These are phyloP conservation scores for Verticillium longisporum DNA, from an alignment of 2,329 filamentous ascomycete genomes.

Conservation along the genomic window DNA sequence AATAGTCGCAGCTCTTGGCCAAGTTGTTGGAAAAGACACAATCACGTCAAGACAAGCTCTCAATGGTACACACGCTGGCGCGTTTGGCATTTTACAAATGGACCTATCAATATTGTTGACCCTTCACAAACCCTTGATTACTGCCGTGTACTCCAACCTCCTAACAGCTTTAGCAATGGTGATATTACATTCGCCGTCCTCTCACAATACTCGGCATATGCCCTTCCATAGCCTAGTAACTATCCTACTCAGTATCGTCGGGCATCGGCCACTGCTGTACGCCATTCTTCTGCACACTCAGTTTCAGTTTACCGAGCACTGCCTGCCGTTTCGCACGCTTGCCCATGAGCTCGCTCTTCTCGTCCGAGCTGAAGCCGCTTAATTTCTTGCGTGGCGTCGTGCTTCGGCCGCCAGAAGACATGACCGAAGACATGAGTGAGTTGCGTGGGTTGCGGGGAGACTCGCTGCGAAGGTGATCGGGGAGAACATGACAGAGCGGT, in stretches of 20 bases:
- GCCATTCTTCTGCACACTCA: slow-evolving; percentile 40
- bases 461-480: slow-evolving; percentile 30
- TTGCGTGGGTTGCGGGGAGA: slow-evolving; percentile 33
- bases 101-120: too few species aligned
- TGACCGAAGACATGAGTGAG: slow-evolving; percentile 34
- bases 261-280: slow-evolving; percentile 40
- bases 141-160: too few species aligned
- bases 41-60: too few species aligned
- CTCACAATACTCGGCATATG: too few species aligned
- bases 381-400: slow-evolving; percentile 55
- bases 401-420: slow-evolving; percentile 20
- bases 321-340: slow-evolving; percentile 46
- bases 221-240: not conserved
- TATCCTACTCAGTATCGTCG: slow-evolving; percentile 36
- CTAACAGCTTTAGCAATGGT: too few species aligned
- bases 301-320: slow-evolving; percentile 44
- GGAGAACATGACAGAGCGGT: slow-evolving; percentile 26
- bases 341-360: slow-evolving; percentile 49
- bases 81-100: too few species aligned
- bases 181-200: too few species aligned
- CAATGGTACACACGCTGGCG: too few species aligned
- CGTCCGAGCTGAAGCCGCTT: slow-evolving; percentile 51
- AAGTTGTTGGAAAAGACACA: too few species aligned
- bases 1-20: too few species aligned
- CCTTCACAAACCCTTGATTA: too few species aligned